Conservation (phyloP, 2,329 filamentous ascomycete genomes). For the Magnaporthiopsis poae region DNA sequence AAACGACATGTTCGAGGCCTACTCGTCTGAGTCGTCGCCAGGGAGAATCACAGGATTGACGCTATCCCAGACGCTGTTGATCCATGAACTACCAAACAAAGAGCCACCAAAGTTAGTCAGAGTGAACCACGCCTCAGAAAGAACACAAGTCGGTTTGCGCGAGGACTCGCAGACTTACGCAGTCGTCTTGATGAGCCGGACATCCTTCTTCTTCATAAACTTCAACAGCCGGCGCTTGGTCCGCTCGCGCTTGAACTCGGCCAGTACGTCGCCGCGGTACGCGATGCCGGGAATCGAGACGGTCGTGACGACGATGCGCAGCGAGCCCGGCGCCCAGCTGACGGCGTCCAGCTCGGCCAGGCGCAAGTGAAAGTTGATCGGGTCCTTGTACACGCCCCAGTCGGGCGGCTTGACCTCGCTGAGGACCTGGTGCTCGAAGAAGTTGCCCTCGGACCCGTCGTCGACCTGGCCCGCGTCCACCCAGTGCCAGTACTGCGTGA, state of each 20-base stretch:
- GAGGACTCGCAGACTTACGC: slow-evolving; percentile 26
- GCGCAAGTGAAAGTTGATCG: slow-evolving; percentile 40
- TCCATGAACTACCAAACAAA: slow-evolving; percentile 22
- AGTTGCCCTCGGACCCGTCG: slow-evolving; percentile 20
- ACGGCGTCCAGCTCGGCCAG: slow-evolving; percentile 37
- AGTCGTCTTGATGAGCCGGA: slow-evolving; percentile 29
- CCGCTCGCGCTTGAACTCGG: slow-evolving; percentile 40
- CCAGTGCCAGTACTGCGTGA: slow-evolving; percentile 50
- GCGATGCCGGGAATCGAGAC: slow-evolving; percentile 21
- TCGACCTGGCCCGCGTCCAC: slow-evolving; percentile 19
- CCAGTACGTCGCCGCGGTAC: slow-evolving; percentile 37
- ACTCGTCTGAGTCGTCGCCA: slow-evolving; percentile 15
- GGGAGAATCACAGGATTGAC: slow-evolving; percentile 26
- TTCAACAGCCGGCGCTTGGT: slow-evolving; percentile 43
- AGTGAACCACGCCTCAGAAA: neutral
- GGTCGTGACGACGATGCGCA: slow-evolving; percentile 33
- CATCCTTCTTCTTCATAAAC: slow-evolving; percentile 34
- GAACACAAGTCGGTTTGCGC: neutral
- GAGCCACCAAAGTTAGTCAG: neutral
- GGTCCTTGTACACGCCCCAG: slow-evolving; percentile 42
- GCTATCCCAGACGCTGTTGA: slow-evolving; percentile 26
- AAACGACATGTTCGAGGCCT: neutral
- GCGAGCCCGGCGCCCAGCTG: slow-evolving; percentile 31
- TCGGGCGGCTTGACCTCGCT: slow-evolving; percentile 31
- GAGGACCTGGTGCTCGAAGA: slow-evolving; percentile 46